phyloP scores from a whole-genome alignment of 2,329 filamentous ascomycete genomes.

The Fusarium pilosicola region DNA sequence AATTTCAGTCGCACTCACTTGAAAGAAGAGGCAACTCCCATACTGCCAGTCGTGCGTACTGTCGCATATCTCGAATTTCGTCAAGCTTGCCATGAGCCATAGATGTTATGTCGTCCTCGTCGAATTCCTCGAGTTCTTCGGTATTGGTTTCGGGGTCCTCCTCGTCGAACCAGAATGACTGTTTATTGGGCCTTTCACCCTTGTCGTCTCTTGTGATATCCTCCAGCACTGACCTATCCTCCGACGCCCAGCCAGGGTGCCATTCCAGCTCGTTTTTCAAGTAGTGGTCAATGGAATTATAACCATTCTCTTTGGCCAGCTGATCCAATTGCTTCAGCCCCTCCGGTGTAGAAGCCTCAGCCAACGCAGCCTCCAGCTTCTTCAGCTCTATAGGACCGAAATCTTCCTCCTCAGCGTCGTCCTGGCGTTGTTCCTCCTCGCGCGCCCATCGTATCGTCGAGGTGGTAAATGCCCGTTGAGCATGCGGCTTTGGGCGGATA shows the following conservation, averaged over 20 bases:
- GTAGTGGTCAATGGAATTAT: slow-evolving; percentile 48
- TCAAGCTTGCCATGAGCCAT: slow-evolving; percentile 89
- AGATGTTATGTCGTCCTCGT: slow-evolving; percentile 85
- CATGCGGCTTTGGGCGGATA: slow-evolving; percentile 30
- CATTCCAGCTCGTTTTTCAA: slow-evolving; percentile 43
- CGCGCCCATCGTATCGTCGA: slow-evolving; percentile 45
- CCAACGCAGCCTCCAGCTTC: slow-evolving; percentile 45
- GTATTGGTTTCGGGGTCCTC: slow-evolving; percentile 59
- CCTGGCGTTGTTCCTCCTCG: slow-evolving; percentile 29
- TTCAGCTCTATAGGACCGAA: slow-evolving; percentile 45
- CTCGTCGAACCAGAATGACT: slow-evolving; percentile 61
- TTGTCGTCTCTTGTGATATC: slow-evolving; percentile 46
- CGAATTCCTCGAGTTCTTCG: slow-evolving; percentile 70
- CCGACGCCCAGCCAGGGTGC: slow-evolving; percentile 45
- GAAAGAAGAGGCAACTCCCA: slow-evolving; percentile 96
- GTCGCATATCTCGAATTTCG: slow-evolving; percentile 85
- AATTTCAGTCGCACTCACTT: slow-evolving; percentile 66
- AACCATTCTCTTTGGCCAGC: slow-evolving; percentile 50
- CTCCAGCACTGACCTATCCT: slow-evolving; percentile 48
- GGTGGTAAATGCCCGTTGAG: slow-evolving; percentile 47
- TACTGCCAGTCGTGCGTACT: slow-evolving; percentile 86
- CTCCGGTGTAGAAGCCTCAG: slow-evolving; percentile 47
- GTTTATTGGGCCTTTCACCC: slow-evolving; percentile 49
- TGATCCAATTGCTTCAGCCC: slow-evolving; percentile 49
- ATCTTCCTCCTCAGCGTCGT: slow-evolving; percentile 41